phyloP scores from a whole-genome alignment of 176 grass and related monocot genomes.

The Themeda triandra region DNA sequence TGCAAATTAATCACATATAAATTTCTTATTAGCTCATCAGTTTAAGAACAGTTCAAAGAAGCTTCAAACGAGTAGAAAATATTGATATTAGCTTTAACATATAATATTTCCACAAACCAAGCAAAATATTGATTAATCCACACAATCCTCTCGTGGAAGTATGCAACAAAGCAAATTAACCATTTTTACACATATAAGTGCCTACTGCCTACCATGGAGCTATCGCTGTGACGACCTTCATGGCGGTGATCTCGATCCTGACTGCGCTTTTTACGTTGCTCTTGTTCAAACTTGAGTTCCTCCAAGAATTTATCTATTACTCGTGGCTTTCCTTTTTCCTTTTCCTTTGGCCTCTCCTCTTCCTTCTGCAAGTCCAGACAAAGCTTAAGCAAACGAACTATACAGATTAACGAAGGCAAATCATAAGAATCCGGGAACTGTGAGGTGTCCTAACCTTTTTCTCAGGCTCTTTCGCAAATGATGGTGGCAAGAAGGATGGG shows the following conservation, averaged over 20 bases:
- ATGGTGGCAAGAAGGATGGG: conserved; percentile 93
- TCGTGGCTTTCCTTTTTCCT: conserved; percentile 88
- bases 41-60: not conserved
- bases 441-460: conserved; percentile 63
- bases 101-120: conserved; percentile 17
- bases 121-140: not conserved
- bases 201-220: conserved; percentile 67
- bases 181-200: conserved; percentile 13
- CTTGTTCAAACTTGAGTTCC: conserved; percentile 96
- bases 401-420: not conserved
- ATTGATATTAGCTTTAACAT: not conserved
- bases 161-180: conserved; percentile 10
- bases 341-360: conserved; percentile 93
- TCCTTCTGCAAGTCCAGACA: conserved; percentile 60
- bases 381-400: conserved; percentile 15
- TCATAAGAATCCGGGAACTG: conserved; percentile 16
- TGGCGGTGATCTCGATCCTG: conserved; percentile 60
- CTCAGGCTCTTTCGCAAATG: conserved; percentile 81
- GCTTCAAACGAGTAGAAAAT: not conserved
- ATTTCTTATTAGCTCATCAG: conserved; percentile 12
- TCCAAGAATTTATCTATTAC: conserved; percentile 96
- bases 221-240: conserved; percentile 74
- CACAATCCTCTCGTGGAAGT: not conserved
- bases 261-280: conserved; percentile 76
- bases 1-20: conserved; percentile 6